Evolutionary conservation across 192 early-diverging fungal genomes (phyloP).

Genomic region (Diversispora eburnea): DNA sequence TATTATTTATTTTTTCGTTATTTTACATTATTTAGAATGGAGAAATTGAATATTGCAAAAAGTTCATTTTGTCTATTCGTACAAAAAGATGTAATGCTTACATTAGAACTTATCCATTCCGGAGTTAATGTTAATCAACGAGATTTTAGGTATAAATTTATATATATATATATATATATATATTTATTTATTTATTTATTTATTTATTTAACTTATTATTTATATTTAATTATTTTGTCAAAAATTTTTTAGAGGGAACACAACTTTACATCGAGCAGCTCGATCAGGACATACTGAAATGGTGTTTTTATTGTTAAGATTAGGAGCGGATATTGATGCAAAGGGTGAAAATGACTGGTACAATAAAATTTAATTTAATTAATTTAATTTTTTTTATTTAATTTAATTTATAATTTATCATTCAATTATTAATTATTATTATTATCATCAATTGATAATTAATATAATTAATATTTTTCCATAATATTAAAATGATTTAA

Average conservation of each 20-base stretch:
- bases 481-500: neutral
- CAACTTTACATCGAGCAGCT: constrained; percentile 65
- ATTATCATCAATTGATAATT: no score
- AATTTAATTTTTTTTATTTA: neutral
- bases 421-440: no score
- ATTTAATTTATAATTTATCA: neutral
- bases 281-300: constrained; percentile 52
- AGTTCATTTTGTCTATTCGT: constrained; percentile 37
- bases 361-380: neutral
- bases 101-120: constrained; percentile 35
- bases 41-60: constrained; percentile 20
- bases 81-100: constrained; percentile 44
- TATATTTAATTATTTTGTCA: no score
- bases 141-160: constrained; percentile 24
- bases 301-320: constrained; percentile 47
- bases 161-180: neutral
- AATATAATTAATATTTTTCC: neutral
- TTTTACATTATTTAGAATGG: constrained; percentile 34
- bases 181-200: neutral
- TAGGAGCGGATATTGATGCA: constrained; percentile 58
- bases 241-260: constrained; percentile 48
- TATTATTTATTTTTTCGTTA: neutral
- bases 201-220: neutral
- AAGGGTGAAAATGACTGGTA: constrained; percentile 43
- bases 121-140: constrained; percentile 38